phyloP scores from a whole-genome alignment of 768 basidiomycete species.

The Kwoniella mangroviensis region DNA sequence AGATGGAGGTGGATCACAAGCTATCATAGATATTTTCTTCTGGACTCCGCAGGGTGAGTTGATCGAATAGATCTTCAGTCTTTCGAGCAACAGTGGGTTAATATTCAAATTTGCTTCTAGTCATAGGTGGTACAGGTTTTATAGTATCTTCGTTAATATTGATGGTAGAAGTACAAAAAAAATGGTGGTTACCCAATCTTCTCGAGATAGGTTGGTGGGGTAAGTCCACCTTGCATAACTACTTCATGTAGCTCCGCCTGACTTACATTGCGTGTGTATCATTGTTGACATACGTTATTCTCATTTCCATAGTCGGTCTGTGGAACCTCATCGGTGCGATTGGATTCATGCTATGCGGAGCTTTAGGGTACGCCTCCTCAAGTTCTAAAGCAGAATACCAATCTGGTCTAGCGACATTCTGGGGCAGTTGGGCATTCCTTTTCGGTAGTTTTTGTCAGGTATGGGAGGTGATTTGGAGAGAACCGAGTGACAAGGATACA shows the following conservation, averaged over 20 bases:
- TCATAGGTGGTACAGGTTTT: conserved; percentile 66
- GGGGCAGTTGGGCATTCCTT: conserved; percentile 67
- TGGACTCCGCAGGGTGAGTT: conserved; percentile 65
- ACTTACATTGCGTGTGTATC: background rate
- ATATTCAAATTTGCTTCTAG: conserved; percentile 38
- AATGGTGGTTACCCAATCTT: conserved; percentile 64
- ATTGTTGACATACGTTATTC: background rate
- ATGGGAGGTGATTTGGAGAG: conserved; percentile 60
- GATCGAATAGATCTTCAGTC: background rate
- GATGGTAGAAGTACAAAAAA: conserved; percentile 66
- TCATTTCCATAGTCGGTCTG: conserved; percentile 56
- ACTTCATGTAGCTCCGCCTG: too few relatives aligned
- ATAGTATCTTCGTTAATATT: conserved; percentile 62
- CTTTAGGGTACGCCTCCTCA: conserved; percentile 62
- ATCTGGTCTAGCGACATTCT: conserved; percentile 65
- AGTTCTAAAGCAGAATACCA: conserved; percentile 61
- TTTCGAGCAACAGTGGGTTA: background rate
- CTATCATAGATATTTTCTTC: conserved; percentile 63
- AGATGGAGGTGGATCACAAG: conserved; percentile 34
- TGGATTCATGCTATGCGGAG: conserved; percentile 68
- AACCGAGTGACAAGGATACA: conserved; percentile 10
- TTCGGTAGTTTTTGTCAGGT: conserved; percentile 66
- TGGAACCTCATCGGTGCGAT: conserved; percentile 69
- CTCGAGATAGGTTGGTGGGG: conserved; percentile 65
- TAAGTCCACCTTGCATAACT: conserved; percentile 47